Evolutionary conservation across 257 asterid species (phyloP).

Genomic region (Solanum chiquidenum): DNA sequence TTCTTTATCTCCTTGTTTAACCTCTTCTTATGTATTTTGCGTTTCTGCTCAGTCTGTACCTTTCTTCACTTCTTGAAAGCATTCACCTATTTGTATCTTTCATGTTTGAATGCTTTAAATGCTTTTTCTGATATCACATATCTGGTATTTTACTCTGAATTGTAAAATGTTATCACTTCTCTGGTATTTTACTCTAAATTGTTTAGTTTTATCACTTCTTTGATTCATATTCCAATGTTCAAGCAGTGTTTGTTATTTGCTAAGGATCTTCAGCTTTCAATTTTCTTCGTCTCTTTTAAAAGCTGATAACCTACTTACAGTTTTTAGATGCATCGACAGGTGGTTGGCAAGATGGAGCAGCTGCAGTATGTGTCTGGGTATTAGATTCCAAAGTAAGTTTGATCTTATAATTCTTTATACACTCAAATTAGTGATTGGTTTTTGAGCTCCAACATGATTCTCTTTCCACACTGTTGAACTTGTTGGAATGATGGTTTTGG

Average conservation of each 20-base stretch:
- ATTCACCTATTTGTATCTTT: neutral
- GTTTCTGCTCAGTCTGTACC: neutral
- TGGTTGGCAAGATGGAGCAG: slow-evolving; percentile 97
- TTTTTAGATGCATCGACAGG: slow-evolving; percentile 29
- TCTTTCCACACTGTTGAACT: neutral
- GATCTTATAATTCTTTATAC: neutral
- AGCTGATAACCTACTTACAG: neutral
- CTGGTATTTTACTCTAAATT: neutral
- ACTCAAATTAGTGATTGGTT: neutral
- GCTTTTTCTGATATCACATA: neutral
- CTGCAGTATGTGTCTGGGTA: slow-evolving; percentile 89
- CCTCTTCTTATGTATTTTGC: neutral
- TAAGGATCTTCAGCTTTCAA: neutral
- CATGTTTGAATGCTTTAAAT: neutral
- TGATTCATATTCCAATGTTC: neutral
- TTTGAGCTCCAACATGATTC: neutral
- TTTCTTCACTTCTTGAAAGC: neutral
- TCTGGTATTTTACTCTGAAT: neutral
- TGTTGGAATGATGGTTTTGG: neutral
- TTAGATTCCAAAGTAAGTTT: slow-evolving; percentile 68
- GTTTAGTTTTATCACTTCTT: neutral
- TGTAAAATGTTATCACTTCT: neutral
- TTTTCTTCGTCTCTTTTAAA: neutral
- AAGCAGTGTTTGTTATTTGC: neutral
- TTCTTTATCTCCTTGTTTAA: neutral